Base-by-base conservation (phyloP, 2,329 filamentous ascomycete genomes). In the Nothophoma quercina region DNA sequence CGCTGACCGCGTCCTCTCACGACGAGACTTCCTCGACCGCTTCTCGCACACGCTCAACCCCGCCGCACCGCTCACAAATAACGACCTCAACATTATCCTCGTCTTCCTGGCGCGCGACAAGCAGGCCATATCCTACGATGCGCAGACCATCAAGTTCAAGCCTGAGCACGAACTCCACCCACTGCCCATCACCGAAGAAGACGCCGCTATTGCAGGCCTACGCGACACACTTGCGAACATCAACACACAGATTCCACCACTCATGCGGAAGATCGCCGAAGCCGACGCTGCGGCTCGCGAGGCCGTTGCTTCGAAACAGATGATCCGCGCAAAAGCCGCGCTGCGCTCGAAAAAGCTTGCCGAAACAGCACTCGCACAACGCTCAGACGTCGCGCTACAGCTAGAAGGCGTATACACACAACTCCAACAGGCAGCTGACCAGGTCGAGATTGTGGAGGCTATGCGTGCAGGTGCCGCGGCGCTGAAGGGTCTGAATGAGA, bases 401-500 rank as follows among this genome's bases (percentile, higher is more conserved):
- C 82, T 99, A 1, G 92, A 98, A 74, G 86, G 90, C 57, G 87
- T 96, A 0, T 89, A 91, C 46, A 75, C 82, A n/a, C 89, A 88
- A 68, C 90, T 99, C 44, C 88, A 96, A 70, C 87, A 93, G 72
- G 95, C 95, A 0, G 83, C 86, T 0, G 90, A 93, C 73, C 90
- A 97, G 58, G 86, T 96, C 7, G 88, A 91, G 63, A 83, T 97
- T 12, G 86, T 98, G 7, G 83, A 84, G 54, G 88, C 92, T 5
- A 93, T 99, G 88, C 85, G 91, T 67, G 83, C 87, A 13, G 91
- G 90, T 57, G 85, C 88, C 0, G 82, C 82, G 26, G 91, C 90
- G 1, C 81, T 99, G 26, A 83, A 84, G 60, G 81, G 79, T 21
- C 80, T 99, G 23, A 92, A 96, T 69, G 81, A 83, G 38, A 85